Evolutionary conservation across 345 rosid genomes (phyloP), one percentile per base, ranked within the genome.

Genomic region (Eucalyptus fibrosa): DNA sequence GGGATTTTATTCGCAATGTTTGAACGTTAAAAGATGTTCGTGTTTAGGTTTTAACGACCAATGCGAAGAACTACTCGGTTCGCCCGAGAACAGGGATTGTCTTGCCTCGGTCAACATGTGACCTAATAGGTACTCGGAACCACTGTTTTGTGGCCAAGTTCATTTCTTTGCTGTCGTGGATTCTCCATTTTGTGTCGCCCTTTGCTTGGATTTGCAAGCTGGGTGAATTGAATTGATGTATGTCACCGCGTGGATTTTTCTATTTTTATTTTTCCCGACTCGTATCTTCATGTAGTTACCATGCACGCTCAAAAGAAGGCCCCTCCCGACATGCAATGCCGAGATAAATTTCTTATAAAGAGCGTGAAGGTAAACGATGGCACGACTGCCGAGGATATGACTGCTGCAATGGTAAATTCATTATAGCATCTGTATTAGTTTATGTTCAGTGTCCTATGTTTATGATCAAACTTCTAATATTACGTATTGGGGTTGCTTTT

Each of bases 291-390:
- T 89, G 91, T 88, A 95, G 98, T 96, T 81, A 96, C 98, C 16
- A 95, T 94, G 98, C 97, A 93, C 94, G 97, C 96, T 4, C 96
- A 94, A 89, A 94, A 94, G 91, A 96, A 96, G 90, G 94, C 95
- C 72, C 98, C 97, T 91, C 49, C 91, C 8, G 98, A 96, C 87
- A 92, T 94, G 97, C 96, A 94, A 91, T 96, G 97, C 94, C 94
- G 92, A 94, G 98, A 96, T 89, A 96, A 96, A 92, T 96, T 96
- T 87, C 96, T 96, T 81, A 95, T 96, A 86, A 96, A 95, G 94
- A 94, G 97, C 89, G 97, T 95, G 34, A 95, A 92, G 88, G 88
- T 90, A 4, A 88, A 88, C 34, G 96, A 94, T 67, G 96, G 95
- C 88, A 91, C 88, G 55, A 45, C 93, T 12, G 90, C 94, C 11